A percentile compares a stretch with the other conserved stretches of the same genome.
Conservation (phyloP, 2,329 filamentous ascomycete genomes). For the Colletotrichum sublineola region DNA sequence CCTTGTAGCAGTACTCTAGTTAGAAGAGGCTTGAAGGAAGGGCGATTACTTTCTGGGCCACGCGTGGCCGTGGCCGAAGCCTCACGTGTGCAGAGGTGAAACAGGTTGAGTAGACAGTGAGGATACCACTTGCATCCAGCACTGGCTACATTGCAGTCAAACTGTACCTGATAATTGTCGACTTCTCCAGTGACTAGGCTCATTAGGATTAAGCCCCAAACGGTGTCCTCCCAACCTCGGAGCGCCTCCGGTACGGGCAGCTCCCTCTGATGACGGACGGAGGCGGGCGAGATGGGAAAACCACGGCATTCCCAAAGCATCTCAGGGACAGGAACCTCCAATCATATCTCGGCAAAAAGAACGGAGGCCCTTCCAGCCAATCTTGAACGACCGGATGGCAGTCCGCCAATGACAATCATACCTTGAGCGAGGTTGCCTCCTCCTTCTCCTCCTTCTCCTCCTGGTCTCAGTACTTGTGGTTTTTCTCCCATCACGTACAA, state of each 20-base stretch:
- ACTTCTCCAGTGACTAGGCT: background rate
- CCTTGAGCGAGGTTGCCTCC: background rate
- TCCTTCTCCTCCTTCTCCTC: too few species aligned
- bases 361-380: background rate
- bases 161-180: background rate
- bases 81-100: slow-evolving; percentile 1
- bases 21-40: background rate
- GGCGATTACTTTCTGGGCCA: too few species aligned
- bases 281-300: background rate
- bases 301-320: background rate
- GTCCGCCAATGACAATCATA: background rate
- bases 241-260: background rate
- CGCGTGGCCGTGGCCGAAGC: background rate
- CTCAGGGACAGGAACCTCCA: background rate
- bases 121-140: background rate
- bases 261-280: background rate
- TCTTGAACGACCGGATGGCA: background rate
- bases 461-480: too few species aligned
- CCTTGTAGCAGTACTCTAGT: too few species aligned
- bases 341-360: background rate
- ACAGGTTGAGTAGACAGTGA: slow-evolving; percentile 6
- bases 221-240: background rate
- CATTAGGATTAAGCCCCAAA: background rate
- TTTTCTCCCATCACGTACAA: too few species aligned
- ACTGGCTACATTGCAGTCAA: slow-evolving; percentile 20